These are phyloP conservation scores for Flammula alnicola DNA, from an alignment of 1,284 basidiomycete species.

Conservation along the genomic window DNA sequence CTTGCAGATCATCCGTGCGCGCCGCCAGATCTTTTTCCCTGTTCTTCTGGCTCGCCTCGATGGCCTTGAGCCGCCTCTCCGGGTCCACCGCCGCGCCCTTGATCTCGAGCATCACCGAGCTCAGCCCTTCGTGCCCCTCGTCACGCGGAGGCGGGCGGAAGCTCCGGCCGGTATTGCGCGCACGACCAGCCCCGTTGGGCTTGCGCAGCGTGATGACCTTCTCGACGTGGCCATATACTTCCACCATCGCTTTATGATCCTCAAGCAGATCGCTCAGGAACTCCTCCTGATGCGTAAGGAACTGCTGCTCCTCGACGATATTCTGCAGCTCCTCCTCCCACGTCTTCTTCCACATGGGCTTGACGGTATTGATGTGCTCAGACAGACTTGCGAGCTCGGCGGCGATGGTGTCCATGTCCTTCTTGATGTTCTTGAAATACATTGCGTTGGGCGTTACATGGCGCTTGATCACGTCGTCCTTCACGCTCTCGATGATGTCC, in stretches of 20 bases:
- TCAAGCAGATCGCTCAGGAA: constrained; percentile 88
- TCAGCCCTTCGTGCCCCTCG: constrained; percentile 66
- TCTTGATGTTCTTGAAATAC: constrained; percentile 74
- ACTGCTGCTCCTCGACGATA: constrained; percentile 97
- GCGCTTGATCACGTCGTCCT: constrained; percentile 91
- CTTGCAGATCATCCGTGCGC: constrained; percentile 79
- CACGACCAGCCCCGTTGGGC: constrained; percentile 42
- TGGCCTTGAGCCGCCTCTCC: constrained; percentile 84
- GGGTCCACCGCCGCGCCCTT: constrained; percentile 83
- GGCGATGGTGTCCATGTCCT: constrained; percentile 75
- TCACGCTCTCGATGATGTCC: constrained; percentile 89
- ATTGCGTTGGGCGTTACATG: constrained; percentile 84
- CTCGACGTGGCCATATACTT: constrained; percentile 87
- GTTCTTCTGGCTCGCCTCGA: constrained; percentile 82
- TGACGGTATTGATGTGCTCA: constrained; percentile 87
- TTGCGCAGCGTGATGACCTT: constrained; percentile 83
- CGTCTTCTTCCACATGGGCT: constrained; percentile 98
- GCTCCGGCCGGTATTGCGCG: constrained; percentile 43
- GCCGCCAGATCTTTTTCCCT: constrained; percentile 76
- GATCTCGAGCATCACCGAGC: constrained; percentile 87
- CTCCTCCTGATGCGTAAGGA: constrained; percentile 91
- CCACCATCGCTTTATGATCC: constrained; percentile 86
- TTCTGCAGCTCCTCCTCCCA: constrained; percentile 97
- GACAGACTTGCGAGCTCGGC: constrained; percentile 79
- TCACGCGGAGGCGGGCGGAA: constrained; percentile 65